Base-by-base conservation (phyloP, 768 basidiomycete genomes). In the Megacollybia marginata region DNA sequence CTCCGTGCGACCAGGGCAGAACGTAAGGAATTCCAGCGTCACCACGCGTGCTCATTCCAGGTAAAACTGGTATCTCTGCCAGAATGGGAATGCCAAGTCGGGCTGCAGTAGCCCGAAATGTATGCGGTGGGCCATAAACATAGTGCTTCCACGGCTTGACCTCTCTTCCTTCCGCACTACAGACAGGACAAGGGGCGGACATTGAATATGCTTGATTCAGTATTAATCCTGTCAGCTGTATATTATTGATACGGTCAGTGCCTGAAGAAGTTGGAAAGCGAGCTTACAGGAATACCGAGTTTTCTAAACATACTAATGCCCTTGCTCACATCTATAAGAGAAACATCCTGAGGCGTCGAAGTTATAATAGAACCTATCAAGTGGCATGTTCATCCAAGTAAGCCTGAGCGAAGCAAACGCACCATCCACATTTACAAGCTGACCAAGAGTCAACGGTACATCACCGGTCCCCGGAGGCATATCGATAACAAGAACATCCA, bases 391-490 rank as follows among this genome's bases (percentile, higher is more conserved):
- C 18, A 38, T 31, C 46, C 20, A 33, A 40, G 9, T 12, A n/a
- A 5, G 38, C 28, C 33, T 18, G 18, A 33, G 52, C 0, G 55
- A 57, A 42, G 15, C 5, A n/a, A 13, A 62, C 82, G 40, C 45
- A 90, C 92, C 92, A 55, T 95, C 81, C 1, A 93, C 86, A 12
- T 74, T 64, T 0, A 93, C 89, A 18, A 94, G 75, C 59, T 96
- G 93, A 1, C 88, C 92, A 0, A 99, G 70, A 7, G 90, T 93
- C 44, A 99, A 74, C 8, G 91, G 90, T 0, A 99, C 92, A 62
- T 99, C 95, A 0, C 95, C 95, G 0, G 95, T 99, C 0, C 95
- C 95, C 0, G 95, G 95, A 2, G 95, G 95, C 85, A 96, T 92
- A 62, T 99, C 95, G 20, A 97, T 70, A 7, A 97, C 88, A 13